Evolutionary conservation across 2,329 filamentous ascomycete genomes (phyloP).

Genomic region (Colletotrichum noveboracense): DNA sequence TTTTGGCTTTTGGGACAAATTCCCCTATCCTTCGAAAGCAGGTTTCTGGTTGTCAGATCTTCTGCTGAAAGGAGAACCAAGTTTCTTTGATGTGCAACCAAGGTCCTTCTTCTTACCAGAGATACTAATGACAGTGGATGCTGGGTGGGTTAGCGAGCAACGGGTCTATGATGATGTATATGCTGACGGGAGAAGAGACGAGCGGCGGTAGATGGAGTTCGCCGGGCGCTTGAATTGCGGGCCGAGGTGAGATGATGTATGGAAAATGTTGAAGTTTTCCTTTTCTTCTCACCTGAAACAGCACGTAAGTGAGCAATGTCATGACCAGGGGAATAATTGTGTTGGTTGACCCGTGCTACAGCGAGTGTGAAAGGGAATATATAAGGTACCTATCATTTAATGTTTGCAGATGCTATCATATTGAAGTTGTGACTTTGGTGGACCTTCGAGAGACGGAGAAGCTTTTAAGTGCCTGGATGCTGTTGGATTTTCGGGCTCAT

Average conservation of each 20-base stretch:
- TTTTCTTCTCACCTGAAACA: rapidly evolving
- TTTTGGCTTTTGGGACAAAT: too few relatives aligned
- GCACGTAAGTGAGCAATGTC: rapidly evolving
- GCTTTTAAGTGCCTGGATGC: neutral
- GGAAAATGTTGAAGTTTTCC: rapidly evolving
- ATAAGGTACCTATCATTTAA: rapidly evolving
- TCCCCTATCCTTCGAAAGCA: too few relatives aligned
- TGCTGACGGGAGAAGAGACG: rapidly evolving
- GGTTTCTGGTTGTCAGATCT: too few relatives aligned
- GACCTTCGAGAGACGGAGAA: rapidly evolving
- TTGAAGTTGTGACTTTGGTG: neutral
- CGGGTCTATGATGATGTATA: neutral
- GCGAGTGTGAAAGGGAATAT: rapidly evolving
- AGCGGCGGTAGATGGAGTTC: rapidly evolving
- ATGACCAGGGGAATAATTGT: rapidly evolving
- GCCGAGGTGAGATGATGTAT: neutral
- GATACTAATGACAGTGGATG: rapidly evolving
- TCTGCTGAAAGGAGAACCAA: rapidly evolving
- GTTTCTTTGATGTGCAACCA: rapidly evolving
- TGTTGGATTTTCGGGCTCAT: neutral
- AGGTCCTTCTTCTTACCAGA: rapidly evolving
- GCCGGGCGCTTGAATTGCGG: rapidly evolving
- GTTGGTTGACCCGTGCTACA: rapidly evolving
- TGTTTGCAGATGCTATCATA: neutral
- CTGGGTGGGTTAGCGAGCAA: rapidly evolving